Evolutionary conservation across 192 early-diverging fungal genomes (phyloP).

Genomic region (Rhizoclosmatium globosum): DNA sequence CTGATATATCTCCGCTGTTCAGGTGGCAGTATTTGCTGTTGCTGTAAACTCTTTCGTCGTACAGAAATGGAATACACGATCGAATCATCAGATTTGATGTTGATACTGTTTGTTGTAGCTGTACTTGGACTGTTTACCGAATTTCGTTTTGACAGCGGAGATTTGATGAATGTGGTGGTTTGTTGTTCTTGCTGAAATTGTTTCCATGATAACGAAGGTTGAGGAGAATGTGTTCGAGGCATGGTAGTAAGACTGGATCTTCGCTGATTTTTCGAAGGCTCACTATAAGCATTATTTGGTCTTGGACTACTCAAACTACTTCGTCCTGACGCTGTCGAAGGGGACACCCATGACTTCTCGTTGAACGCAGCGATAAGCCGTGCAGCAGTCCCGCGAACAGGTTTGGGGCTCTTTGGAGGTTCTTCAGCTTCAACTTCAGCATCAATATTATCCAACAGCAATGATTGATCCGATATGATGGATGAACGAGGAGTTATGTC

Average conservation of each 20-base stretch:
- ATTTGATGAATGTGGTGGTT: not conserved
- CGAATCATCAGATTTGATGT: not conserved
- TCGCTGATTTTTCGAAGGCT: not conserved
- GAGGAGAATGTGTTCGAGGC: not conserved
- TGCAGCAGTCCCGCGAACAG: conserved; percentile 12
- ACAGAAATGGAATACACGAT: not conserved
- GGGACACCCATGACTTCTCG: not conserved
- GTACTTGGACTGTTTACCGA: not conserved
- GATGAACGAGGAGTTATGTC: not conserved
- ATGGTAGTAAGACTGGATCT: not conserved
- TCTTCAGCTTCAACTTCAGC: not conserved
- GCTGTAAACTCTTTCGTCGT: not conserved
- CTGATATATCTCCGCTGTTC: not conserved
- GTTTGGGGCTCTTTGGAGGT: conserved; percentile 14
- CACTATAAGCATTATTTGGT: not conserved
- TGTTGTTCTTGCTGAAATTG: no score
- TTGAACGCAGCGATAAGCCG: conserved; percentile 17
- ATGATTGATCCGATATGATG: not conserved
- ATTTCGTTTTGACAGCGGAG: not conserved
- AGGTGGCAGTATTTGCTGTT: not conserved
- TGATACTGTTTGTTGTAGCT: not conserved
- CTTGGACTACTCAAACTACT: not conserved
- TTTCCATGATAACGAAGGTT: not conserved
- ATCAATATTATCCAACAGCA: not conserved
- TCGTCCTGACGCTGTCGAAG: not conserved